Conservation (phyloP, 306 rosid genomes). For the Senna siamea region DNA sequence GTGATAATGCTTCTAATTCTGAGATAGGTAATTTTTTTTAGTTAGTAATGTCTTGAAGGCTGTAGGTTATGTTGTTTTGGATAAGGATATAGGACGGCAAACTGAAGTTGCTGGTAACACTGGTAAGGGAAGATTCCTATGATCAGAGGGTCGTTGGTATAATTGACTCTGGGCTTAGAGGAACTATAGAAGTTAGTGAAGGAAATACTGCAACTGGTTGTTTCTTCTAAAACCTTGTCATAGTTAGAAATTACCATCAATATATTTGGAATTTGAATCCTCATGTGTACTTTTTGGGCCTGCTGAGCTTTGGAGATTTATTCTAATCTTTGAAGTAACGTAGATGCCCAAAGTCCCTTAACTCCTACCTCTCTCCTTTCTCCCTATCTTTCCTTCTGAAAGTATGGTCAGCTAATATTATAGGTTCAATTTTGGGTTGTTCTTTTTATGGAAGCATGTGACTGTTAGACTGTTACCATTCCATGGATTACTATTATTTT, state of each 20-base stretch:
- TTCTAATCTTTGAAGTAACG: neutral
- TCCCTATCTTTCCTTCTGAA: slow-evolving; percentile 1
- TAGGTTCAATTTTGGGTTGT: slow-evolving; percentile 19
- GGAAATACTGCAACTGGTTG: neutral
- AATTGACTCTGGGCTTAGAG: neutral
- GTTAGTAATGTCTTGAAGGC: slow-evolving; percentile 9
- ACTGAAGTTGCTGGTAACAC: neutral
- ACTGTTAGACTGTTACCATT: slow-evolving; percentile 14
- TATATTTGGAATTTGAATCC: no score
- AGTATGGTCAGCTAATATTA: slow-evolving; percentile 13
- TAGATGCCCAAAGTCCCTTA: neutral
- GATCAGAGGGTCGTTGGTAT: neutral
- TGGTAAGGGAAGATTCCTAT: neutral
- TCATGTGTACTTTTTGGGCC: neutral
- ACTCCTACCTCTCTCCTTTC: neutral
- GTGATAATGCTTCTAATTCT: slow-evolving; percentile 12
- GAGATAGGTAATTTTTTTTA: slow-evolving; percentile 10
- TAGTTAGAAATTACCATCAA: neutral
- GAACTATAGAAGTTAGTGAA: neutral
- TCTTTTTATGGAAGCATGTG: slow-evolving; percentile 12
- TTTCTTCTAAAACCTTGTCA: neutral
- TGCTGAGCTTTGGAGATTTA: neutral
- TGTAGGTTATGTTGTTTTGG: neutral
- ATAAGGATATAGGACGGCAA: neutral
- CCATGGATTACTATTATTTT: slow-evolving; percentile 10